Evolutionary conservation across 2,329 filamentous ascomycete genomes (phyloP).

Genomic region (Pseudogymnoascus pannorum): DNA sequence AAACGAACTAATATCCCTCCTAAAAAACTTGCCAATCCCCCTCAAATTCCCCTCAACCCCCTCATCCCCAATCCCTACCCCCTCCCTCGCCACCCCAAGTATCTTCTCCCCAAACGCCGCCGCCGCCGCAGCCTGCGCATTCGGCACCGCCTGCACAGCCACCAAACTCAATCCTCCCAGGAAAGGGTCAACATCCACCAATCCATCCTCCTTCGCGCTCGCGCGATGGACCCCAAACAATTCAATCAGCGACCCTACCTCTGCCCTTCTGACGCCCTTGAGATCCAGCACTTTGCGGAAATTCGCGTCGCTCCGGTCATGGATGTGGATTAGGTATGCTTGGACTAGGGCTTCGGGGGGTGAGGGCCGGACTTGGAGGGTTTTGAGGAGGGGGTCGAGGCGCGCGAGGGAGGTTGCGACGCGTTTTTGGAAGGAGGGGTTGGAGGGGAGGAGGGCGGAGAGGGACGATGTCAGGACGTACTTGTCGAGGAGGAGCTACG

Average conservation of each 20-base stretch:
- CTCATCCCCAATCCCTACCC: slow-evolving; percentile 48
- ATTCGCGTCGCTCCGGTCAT: slow-evolving; percentile 85
- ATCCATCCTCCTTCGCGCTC: slow-evolving; percentile 55
- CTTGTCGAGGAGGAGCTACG: slow-evolving; percentile 93
- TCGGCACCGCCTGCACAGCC: slow-evolving; percentile 35
- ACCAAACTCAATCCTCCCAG: slow-evolving; percentile 48
- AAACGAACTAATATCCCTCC: slow-evolving; percentile 72
- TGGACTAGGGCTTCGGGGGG: slow-evolving; percentile 92
- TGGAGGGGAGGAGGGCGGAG: slow-evolving; percentile 59
- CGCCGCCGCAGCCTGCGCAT: slow-evolving; percentile 41
- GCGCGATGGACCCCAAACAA: slow-evolving; percentile 77
- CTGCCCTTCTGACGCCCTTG: slow-evolving; percentile 81
- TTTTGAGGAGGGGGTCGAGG: slow-evolving; percentile 90
- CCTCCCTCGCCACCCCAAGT: slow-evolving; percentile 80
- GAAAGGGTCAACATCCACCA: slow-evolving; percentile 63
- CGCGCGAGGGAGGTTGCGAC: slow-evolving; percentile 78
- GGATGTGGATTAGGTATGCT: slow-evolving; percentile 95
- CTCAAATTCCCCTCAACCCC: slow-evolving; percentile 90
- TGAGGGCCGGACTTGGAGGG: slow-evolving; percentile 83
- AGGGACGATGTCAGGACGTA: slow-evolving; percentile 81
- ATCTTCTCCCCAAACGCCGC: slow-evolving; percentile 78
- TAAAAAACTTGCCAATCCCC: slow-evolving; percentile 95
- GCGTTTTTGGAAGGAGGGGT: slow-evolving; percentile 65
- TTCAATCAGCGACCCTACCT: slow-evolving; percentile 77
- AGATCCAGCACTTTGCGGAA: slow-evolving; percentile 95